Conservation (phyloP, 768 basidiomycete species). For the Sarcomyxa edulis region DNA sequence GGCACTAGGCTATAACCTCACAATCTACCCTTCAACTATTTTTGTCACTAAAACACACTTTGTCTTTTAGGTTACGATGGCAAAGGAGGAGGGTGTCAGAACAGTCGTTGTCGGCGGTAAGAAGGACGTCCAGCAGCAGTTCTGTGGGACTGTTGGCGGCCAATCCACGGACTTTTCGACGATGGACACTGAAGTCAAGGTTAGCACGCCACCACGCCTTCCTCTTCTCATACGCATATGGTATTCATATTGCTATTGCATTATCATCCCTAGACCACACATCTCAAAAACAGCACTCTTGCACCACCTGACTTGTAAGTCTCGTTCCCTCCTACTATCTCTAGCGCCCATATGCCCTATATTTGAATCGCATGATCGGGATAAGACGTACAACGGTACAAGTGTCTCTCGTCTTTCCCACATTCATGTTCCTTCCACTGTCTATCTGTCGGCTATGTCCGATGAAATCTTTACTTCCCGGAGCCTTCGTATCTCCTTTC, state of each 20-base stretch:
- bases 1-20: neutral
- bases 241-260: neutral
- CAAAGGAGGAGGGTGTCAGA: slow-evolving; percentile 50
- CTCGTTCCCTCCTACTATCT: slow-evolving; percentile 11
- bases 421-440: neutral
- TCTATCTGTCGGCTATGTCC: no score
- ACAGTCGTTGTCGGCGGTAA: slow-evolving; percentile 57
- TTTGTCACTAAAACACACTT: neutral
- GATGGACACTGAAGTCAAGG: slow-evolving; percentile 60
- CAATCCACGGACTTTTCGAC: slow-evolving; percentile 52
- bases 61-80: slow-evolving; percentile 46
- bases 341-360: no score
- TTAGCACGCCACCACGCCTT: slow-evolving; percentile 9
- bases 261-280: slow-evolving; percentile 30
- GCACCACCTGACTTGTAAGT: slow-evolving; percentile 60
- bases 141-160: slow-evolving; percentile 60
- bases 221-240: no score
- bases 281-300: slow-evolving; percentile 47
- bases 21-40: slow-evolving; percentile 4
- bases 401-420: no score
- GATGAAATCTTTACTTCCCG: no score
- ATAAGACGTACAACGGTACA: no score
- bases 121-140: slow-evolving; percentile 41
- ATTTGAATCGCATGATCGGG: no score
- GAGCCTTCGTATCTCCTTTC: slow-evolving; percentile 10